A percentile compares a stretch with the other conserved stretches of the same genome.
These are phyloP conservation scores for Chalaropsis ovoidea DNA, from an alignment of 2,329 filamentous ascomycete genomes.

Conservation along the genomic window DNA sequence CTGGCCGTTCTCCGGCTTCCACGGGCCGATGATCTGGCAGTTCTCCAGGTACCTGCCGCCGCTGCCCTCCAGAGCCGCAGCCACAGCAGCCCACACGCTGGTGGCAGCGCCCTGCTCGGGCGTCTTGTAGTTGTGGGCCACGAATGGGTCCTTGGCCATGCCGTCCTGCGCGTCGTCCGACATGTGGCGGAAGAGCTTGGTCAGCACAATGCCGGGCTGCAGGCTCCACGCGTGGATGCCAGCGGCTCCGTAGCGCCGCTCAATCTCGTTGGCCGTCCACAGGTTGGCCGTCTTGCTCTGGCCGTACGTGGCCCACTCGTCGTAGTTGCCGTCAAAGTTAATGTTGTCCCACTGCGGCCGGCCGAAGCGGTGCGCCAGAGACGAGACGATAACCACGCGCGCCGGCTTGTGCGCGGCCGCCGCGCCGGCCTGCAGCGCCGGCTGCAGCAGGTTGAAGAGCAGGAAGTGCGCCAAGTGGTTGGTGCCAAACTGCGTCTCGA, in stretches of 20 bases:
- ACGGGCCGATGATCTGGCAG: slow-evolving; percentile 14
- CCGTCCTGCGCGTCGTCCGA: slow-evolving; percentile 6
- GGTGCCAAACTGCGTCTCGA: slow-evolving; percentile 38
- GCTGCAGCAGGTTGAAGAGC: slow-evolving; percentile 36
- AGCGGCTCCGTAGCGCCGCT: slow-evolving; percentile 20
- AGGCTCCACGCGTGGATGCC: slow-evolving; percentile 23
- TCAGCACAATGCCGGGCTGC: slow-evolving; percentile 27
- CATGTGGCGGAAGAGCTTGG: slow-evolving; percentile 22
- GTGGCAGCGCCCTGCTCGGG: not conserved
- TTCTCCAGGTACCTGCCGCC: slow-evolving; percentile 7
- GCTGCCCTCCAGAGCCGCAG: slow-evolving; percentile 3
- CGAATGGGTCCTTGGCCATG: not conserved
- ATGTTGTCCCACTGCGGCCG: slow-evolving; percentile 33
- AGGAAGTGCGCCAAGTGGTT: slow-evolving; percentile 42
- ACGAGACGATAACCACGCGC: slow-evolving; percentile 38
- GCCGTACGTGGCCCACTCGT: slow-evolving; percentile 28
- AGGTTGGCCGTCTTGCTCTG: slow-evolving; percentile 31
- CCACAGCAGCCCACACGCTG: slow-evolving; percentile 4
- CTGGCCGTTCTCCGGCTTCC: not conserved
- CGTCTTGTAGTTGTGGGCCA: not conserved
- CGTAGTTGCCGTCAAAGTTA: slow-evolving; percentile 28
- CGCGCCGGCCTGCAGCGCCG: slow-evolving; percentile 27
- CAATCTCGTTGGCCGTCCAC: slow-evolving; percentile 27
- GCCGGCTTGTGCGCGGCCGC: not conserved
- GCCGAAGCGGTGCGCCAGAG: slow-evolving; percentile 30